These are phyloP conservation scores for Elongisporangium prolatum DNA, from an alignment of 352 stramenopile genomes.

Conservation along the genomic window DNA sequence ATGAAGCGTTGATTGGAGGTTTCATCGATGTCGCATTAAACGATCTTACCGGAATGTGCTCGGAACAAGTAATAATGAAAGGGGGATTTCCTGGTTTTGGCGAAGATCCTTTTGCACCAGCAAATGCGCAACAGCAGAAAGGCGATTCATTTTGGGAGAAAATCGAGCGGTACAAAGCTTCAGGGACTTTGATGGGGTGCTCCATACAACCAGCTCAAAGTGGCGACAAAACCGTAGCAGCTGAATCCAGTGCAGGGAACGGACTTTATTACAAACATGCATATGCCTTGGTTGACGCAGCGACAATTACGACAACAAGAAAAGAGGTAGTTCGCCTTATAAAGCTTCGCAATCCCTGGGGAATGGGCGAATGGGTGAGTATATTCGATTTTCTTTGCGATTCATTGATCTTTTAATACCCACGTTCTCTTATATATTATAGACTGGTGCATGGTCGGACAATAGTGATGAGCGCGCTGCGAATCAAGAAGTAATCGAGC, in stretches of 20 bases:
- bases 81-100: conserved; percentile 70
- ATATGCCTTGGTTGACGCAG: conserved; percentile 79
- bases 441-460: conserved; percentile 86
- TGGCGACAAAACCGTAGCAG: conserved; percentile 47
- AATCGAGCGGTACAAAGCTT: conserved; percentile 66
- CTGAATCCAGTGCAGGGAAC: conserved; percentile 76
- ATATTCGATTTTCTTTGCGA: neutral
- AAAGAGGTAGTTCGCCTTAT: conserved; percentile 55
- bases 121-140: conserved; percentile 27
- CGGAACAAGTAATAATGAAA: conserved; percentile 86
- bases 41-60: conserved; percentile 88
- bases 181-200: conserved; percentile 89
- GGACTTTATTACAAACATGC: conserved; percentile 87
- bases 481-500: conserved; percentile 79
- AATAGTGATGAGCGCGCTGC: conserved; percentile 58
- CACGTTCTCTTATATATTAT: conserved; percentile 1
- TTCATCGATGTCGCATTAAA: conserved; percentile 88
- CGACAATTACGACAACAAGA: conserved; percentile 58
- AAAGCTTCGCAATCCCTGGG: conserved; percentile 89
- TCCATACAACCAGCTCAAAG: conserved; percentile 80
- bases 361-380: conserved; percentile 88
- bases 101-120: conserved; percentile 56
- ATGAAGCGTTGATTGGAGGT: conserved; percentile 86
- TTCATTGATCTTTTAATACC: neutral
- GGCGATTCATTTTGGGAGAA: conserved; percentile 83